These are phyloP conservation scores for Raffaelea ambrosiae DNA, from an alignment of 2,329 filamentous ascomycete species.

Conservation along the genomic window DNA sequence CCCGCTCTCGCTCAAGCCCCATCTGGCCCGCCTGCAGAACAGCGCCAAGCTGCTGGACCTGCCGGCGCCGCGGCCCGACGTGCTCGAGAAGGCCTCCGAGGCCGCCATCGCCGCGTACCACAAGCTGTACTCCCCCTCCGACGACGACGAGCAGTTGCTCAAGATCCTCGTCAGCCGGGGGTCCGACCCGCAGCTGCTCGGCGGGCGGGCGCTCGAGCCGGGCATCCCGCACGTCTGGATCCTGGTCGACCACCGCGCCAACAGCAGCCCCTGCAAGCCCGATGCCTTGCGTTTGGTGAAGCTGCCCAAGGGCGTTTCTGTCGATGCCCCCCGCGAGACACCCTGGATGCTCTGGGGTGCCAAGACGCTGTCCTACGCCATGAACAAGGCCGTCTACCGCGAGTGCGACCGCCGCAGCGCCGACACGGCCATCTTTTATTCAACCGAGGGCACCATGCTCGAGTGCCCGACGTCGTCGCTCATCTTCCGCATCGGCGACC, in stretches of 20 bases:
- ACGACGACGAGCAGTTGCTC: constrained; percentile 2
- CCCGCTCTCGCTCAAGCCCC: constrained; percentile 2
- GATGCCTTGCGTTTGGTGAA: constrained; percentile 1
- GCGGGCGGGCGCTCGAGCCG: neutral
- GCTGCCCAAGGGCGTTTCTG: constrained; percentile 3
- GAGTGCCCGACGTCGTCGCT: constrained; percentile 5
- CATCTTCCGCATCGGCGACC: constrained; percentile 2
- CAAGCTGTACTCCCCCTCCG: neutral
- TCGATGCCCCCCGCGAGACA: neutral
- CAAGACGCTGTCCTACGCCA: constrained; percentile 4
- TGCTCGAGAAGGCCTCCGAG: neutral
- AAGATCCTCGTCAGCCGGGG: constrained; percentile 4
- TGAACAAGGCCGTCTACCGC: constrained; percentile 5
- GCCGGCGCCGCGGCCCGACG: neutral
- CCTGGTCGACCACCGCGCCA: neutral
- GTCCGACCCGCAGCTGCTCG: constrained; percentile 2
- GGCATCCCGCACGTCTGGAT: constrained; percentile 5
- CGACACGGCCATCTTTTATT: constrained; percentile 5
- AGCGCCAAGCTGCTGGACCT: constrained; percentile 5
- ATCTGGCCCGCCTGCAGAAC: constrained; percentile 2
- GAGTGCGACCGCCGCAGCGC: constrained; percentile 4
- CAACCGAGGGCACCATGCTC: constrained; percentile 3
- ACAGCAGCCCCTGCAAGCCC: neutral
- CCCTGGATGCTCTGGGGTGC: constrained; percentile 6
- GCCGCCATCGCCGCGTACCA: neutral